Evolutionary conservation across 495 filamentous ascomycete species (phyloP), one percentile per base, ranked within the genome.

Genomic region (Lepraria neglecta): DNA sequence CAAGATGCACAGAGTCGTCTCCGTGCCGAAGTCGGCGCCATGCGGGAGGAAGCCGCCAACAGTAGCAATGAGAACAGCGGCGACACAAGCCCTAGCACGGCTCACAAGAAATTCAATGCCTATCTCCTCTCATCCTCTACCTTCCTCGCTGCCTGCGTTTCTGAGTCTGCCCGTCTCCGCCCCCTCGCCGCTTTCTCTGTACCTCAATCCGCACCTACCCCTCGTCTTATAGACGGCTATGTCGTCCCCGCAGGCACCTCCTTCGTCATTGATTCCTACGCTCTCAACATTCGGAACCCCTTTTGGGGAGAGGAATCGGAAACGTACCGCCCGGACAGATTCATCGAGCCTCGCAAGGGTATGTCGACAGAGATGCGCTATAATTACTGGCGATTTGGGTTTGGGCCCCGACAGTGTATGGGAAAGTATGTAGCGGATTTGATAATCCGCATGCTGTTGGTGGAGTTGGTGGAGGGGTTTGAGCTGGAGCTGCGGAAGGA

Each of bases 211-310:
- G 60, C 65, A 3, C 74, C 75, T 7, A 74, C 65, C 4, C 66
- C 65, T 0, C 68, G 72, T 7, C 31, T 68, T 3, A 52, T 74
- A 2, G 66, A 48, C 28, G 70, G 67, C 2, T 74, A 65, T 51
- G 17, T 56, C 0, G 60, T 74, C 14, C 72, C 70, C 7, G 68
- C 60, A 1, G 64, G 62, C n/a, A 75, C 72, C 1, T 66, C 65
- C 30, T 66, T 75, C 45, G 59, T 77, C 27, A 69, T 78, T 10
- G 77, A 79, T 60, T 35, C 73, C 0, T 63, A 73, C 56, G 72
- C 71, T 1, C 50, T 79, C 15, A 78, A 79, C 61, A 58, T 74
- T 17, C 50, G 60, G 9, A 67, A 77, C 59, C 53, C 61, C 0
- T 73, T 67, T 52, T 79, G 76, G 77, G 74, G 70, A 3, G 6